A percentile compares a stretch with the other conserved stretches of the same genome.
These are phyloP conservation scores for Trichoderma endophyticum DNA, from an alignment of 2,329 filamentous ascomycete genomes.

Conservation along the genomic window DNA sequence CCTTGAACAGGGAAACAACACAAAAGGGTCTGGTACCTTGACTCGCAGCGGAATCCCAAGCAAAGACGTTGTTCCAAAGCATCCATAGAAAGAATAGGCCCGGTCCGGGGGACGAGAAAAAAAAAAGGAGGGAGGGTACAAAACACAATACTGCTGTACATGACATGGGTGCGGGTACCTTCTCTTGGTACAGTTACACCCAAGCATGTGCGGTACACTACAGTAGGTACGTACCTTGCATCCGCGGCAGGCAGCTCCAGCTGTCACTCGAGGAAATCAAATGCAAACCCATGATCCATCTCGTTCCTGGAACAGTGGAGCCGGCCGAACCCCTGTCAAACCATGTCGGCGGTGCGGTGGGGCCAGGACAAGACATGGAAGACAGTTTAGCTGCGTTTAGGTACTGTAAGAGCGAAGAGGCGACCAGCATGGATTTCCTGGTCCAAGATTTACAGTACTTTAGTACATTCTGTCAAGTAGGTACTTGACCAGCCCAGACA, in stretches of 20 bases:
- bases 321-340: neutral
- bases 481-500: too few relatives aligned
- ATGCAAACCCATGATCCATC: neutral
- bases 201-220: neutral
- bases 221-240: neutral
- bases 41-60: neutral
- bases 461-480: neutral
- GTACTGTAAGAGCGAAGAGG: neutral
- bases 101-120: constrained; percentile 1
- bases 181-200: neutral
- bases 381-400: too few relatives aligned
- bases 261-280: neutral
- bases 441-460: neutral
- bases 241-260: constrained; percentile 6
- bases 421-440: neutral
- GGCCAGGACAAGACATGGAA: neutral
- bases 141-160: neutral
- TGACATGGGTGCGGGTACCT: neutral
- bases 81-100: neutral
- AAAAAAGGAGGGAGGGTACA: neutral
- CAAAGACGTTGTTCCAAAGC: neutral
- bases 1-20: constrained; percentile 15
- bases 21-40: constrained; percentile 14
- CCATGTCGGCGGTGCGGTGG: constrained; percentile 2
- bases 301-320: constrained; percentile 19